Evolutionary conservation across 371 early-diverging fungal species (phyloP).

Genomic region (Mortierella sp.): DNA sequence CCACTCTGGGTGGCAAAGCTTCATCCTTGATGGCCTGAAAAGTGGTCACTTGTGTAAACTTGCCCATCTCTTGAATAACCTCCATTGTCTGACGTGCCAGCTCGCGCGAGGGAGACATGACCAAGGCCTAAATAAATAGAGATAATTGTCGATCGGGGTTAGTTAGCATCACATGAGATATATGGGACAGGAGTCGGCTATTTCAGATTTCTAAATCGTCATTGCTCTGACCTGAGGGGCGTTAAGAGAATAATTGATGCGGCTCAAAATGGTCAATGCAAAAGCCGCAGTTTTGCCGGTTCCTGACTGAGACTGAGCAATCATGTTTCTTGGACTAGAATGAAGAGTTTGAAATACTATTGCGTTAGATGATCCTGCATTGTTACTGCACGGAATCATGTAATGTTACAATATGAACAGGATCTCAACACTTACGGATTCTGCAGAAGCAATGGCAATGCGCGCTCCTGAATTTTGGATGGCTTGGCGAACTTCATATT

Average conservation of each 20-base stretch:
- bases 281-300: constrained; percentile 99
- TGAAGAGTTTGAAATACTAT: neutral
- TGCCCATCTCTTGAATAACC: constrained; percentile 91
- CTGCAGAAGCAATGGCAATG: constrained; percentile 87
- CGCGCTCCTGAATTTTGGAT: constrained; percentile 96
- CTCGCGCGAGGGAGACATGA: constrained; percentile 98
- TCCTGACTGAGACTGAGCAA: constrained; percentile 90
- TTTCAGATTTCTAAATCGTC: neutral
- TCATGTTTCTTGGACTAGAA: constrained; percentile 77
- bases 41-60: constrained; percentile 82
- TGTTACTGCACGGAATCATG: neutral
- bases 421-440: constrained; percentile 69
- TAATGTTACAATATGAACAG: neutral
- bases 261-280: constrained; percentile 88
- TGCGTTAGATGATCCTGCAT: neutral
- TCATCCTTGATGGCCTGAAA: constrained; percentile 85
- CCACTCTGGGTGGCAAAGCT: constrained; percentile 62
- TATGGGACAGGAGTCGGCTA: neutral
- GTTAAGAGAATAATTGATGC: constrained; percentile 69
- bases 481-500: constrained; percentile 94
- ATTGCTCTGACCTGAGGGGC: constrained; percentile 62
- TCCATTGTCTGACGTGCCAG: constrained; percentile 96
- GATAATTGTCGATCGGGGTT: neutral
- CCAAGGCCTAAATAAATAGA: constrained; percentile 85
- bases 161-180: neutral